A percentile compares a stretch with the other conserved stretches of the same genome.
Conservation (phyloP, 2,329 filamentous ascomycete species). For the Blastomyces percursus region DNA sequence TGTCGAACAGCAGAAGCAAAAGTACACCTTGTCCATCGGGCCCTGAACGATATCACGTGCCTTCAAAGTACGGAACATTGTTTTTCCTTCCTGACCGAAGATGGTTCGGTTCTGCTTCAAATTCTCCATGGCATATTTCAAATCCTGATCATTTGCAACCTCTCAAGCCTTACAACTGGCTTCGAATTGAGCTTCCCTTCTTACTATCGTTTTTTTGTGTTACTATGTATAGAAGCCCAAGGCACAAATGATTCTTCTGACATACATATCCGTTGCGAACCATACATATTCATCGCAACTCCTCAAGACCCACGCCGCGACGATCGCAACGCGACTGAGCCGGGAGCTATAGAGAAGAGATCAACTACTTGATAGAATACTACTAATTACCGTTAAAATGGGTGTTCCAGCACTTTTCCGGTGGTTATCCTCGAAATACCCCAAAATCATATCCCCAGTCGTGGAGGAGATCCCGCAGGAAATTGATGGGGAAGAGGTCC, state of each 20-base stretch:
- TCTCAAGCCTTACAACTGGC: neutral
- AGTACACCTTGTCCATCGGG: neutral
- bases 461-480: slow-evolving; percentile 72
- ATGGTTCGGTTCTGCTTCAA: neutral
- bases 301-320: neutral
- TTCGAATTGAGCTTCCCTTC: neutral
- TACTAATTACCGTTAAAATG: slow-evolving; percentile 43
- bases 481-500: slow-evolving; percentile 73
- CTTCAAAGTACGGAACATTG: neutral
- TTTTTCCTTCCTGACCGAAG: neutral
- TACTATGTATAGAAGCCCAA: neutral
- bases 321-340: neutral
- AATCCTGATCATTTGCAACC: neutral
- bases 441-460: slow-evolving; percentile 89
- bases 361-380: neutral
- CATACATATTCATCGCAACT: neutral
- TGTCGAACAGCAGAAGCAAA: neutral
- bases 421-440: slow-evolving; percentile 95
- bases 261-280: neutral
- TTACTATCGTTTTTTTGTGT: neutral
- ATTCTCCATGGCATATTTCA: neutral
- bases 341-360: neutral
- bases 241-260: neutral
- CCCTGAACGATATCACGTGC: neutral
- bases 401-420: slow-evolving; percentile 91